Conservation (phyloP, 2,329 filamentous ascomycete genomes). For the Botrytis pseudocinerea region DNA sequence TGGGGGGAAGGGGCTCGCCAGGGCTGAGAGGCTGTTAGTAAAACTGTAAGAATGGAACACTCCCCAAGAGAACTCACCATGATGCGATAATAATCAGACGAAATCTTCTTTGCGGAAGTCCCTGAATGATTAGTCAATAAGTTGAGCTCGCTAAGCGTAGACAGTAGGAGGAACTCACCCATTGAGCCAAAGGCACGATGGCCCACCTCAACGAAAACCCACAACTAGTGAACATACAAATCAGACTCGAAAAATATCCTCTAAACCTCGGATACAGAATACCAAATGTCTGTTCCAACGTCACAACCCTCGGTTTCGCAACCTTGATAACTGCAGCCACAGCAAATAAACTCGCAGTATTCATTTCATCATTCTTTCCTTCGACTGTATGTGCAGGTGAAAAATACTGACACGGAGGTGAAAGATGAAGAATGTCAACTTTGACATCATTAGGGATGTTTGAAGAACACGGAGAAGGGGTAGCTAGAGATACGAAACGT, state of each 20-base stretch:
- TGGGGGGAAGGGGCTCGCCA: conserved; percentile 67
- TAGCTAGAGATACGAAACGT: conserved; percentile 48
- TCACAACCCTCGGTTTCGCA: conserved; percentile 66
- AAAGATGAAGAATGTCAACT: conserved; percentile 72
- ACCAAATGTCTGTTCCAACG: conserved; percentile 77
- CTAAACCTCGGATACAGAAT: conserved; percentile 56
- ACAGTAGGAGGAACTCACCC: conserved; percentile 37
- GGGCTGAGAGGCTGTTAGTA: conserved; percentile 48
- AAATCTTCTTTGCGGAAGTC: conserved; percentile 34
- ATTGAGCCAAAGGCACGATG: conserved; percentile 54
- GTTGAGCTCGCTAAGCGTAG: background rate
- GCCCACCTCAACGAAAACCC: conserved; percentile 73
- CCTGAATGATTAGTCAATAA: background rate
- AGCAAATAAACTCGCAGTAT: conserved; percentile 60
- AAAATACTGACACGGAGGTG: conserved; percentile 76
- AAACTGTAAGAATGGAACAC: background rate
- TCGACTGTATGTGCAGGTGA: conserved; percentile 67
- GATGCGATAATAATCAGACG: conserved; percentile 59
- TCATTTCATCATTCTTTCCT: conserved; percentile 63
- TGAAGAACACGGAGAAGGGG: conserved; percentile 8
- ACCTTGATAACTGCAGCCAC: conserved; percentile 58
- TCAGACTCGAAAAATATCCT: conserved; percentile 57
- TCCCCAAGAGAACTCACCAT: conserved; percentile 34
- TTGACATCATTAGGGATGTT: conserved; percentile 39
- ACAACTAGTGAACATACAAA: conserved; percentile 62